Evolutionary conservation across 345 rosid species (phyloP).

Genomic region (Eutrema heterophyllum): DNA sequence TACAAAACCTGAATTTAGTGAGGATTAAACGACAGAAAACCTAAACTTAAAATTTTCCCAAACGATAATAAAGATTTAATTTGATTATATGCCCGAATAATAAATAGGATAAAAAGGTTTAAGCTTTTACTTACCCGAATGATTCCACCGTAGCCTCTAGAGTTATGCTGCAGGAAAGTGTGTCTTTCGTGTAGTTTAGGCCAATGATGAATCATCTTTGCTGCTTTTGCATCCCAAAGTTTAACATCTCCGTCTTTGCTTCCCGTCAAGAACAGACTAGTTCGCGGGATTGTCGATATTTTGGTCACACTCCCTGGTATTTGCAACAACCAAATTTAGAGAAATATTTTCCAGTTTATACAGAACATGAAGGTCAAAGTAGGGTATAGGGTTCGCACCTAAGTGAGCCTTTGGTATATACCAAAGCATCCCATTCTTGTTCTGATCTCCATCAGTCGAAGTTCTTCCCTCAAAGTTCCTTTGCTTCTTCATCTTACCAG

Average conservation of each 20-base stretch:
- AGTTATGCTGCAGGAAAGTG: constrained; percentile 73
- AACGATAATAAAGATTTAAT: too few species aligned
- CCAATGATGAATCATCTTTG: constrained; percentile 77
- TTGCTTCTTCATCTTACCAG: constrained; percentile 73
- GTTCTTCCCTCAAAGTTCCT: constrained; percentile 40
- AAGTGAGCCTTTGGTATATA: constrained; percentile 92
- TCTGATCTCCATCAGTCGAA: constrained; percentile 46
- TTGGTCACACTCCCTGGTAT: constrained; percentile 78
- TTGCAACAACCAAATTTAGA: neutral
- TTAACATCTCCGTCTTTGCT: constrained; percentile 98
- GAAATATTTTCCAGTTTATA: neutral
- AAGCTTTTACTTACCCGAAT: constrained; percentile 46
- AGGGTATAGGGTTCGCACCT: constrained; percentile 41
- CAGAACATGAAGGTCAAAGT: neutral
- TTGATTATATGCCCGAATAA: neutral
- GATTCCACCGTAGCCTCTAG: constrained; percentile 85
- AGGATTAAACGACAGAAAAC: too few species aligned
- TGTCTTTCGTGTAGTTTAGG: constrained; percentile 86
- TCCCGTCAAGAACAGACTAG: constrained; percentile 90
- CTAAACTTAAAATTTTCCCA: too few species aligned
- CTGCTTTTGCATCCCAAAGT: constrained; percentile 94
- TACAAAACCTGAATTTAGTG: too few species aligned
- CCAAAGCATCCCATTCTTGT: constrained; percentile 86
- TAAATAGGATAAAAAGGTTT: neutral
- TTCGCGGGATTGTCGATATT: constrained; percentile 66